Evolutionary conservation across 495 filamentous ascomycete genomes (phyloP).

Genomic region (Aspergillus ellipticus): DNA sequence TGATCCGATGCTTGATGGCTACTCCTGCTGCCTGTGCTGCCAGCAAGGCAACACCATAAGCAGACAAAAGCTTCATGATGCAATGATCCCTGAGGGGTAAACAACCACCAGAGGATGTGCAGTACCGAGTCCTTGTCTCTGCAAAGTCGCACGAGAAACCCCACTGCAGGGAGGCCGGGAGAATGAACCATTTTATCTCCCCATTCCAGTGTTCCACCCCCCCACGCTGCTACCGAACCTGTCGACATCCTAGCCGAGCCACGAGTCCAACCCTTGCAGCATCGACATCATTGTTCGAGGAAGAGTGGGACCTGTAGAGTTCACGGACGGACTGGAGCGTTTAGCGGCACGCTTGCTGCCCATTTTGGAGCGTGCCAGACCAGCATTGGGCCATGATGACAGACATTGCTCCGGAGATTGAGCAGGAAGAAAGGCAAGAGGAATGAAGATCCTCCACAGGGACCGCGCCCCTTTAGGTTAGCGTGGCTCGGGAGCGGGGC

Average conservation of each 20-base stretch:
- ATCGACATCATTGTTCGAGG: not conserved
- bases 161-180: not conserved
- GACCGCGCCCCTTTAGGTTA: slow-evolving; percentile 10
- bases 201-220: not conserved
- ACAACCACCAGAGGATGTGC: not conserved
- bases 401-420: not conserved
- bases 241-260: slow-evolving; percentile 5
- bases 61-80: slow-evolving; percentile 33
- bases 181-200: slow-evolving; percentile 1
- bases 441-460: slow-evolving; percentile 21
- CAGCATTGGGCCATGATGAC: not conserved
- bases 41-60: slow-evolving; percentile 29
- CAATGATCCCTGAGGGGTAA: not conserved
- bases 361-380: slow-evolving; percentile 3
- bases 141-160: too few species aligned
- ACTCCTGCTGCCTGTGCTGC: slow-evolving; percentile 36
- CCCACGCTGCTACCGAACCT: not conserved
- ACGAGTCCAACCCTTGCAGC: not conserved
- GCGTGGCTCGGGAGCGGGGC: too few species aligned
- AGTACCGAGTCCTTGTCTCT: not conserved
- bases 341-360: too few species aligned
- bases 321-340: not conserved
- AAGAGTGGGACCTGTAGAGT: not conserved
- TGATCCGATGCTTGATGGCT: slow-evolving; percentile 33
- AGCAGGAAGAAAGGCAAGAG: slow-evolving; percentile 8